Conservation (phyloP, 768 basidiomycete species). For the Russula brevipes region DNA sequence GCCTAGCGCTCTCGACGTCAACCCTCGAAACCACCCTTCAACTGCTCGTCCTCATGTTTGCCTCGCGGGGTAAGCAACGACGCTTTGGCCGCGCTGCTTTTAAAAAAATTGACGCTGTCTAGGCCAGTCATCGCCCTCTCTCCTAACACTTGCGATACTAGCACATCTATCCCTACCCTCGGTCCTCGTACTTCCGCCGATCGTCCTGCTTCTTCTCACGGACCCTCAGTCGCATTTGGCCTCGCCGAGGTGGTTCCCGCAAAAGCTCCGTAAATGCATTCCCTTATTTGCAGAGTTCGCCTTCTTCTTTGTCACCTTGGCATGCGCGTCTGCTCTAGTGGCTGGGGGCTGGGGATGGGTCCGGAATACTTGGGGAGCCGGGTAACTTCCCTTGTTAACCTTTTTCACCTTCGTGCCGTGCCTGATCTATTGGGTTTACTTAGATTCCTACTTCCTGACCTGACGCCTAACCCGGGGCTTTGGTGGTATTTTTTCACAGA, state of each 20-base stretch:
- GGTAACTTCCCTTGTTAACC: constrained; percentile 42
- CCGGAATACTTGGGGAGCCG: constrained; percentile 77
- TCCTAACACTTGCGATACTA: constrained; percentile 66
- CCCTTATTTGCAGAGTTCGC: constrained; percentile 47
- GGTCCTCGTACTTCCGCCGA: constrained; percentile 57
- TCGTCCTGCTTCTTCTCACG: constrained; percentile 59
- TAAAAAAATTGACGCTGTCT: neutral
- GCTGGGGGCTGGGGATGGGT: constrained; percentile 67
- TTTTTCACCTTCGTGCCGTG: constrained; percentile 8
- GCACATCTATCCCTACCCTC: constrained; percentile 71
- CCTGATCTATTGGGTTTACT: neutral
- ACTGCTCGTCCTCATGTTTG: constrained; percentile 64
- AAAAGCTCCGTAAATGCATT: constrained; percentile 22
- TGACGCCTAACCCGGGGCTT: constrained; percentile 90
- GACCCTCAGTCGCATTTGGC: constrained; percentile 64
- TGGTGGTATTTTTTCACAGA: constrained; percentile 99
- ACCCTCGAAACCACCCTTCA: constrained; percentile 73
- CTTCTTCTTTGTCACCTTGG: constrained; percentile 46
- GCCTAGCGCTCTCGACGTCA: constrained; percentile 76
- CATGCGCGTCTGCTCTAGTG: constrained; percentile 48
- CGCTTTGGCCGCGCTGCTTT: neutral
- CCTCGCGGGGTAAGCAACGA: constrained; percentile 50
- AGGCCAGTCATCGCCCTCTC: constrained; percentile 57
- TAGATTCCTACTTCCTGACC: constrained; percentile 78
- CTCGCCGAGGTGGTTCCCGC: constrained; percentile 42